Base-by-base conservation (phyloP, 208 protist species). In the Leishmania gerbilli region DNA sequence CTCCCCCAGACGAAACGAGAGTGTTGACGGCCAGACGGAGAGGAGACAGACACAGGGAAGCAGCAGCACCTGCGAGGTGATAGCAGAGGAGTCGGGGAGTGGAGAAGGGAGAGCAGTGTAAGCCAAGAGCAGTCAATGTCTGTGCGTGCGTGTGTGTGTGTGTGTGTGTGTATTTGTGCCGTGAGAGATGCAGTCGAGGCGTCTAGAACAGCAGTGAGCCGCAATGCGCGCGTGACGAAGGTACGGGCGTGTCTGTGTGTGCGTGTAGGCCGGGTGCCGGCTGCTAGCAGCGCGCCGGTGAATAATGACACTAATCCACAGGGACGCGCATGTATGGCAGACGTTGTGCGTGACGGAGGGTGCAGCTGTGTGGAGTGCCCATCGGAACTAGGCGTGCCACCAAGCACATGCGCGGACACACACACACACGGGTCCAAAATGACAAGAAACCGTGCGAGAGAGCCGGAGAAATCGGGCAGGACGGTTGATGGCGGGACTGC, bases 121-220 rank as follows among this genome's bases (percentile, higher is more conserved):
- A 24, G 40, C 42, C 34, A 17, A 49, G 34, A 49, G 42, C 3
- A 19, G 68, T 15, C 7, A 21, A 60, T 9, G 31, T 74, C 31
- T 71, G 27, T 51, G n/a, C 11, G 49, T 64, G 45, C 37, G 77
- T 74, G 58, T 77, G 55, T 72, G 71, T 68, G 71, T 76, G 71
- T 77, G 42, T 68, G 58, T 77, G 42, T 45, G 42, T 45, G 71
- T 77, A 27, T 68, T 47, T 77, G 42, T 45, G 42, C 6, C 69
- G 71, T 71, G 60, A 47, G 53, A 8, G 15, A 19, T 71, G 65
- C 34, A 2, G 34, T 13, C 34, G 34, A 13, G 37, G 60, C n/a
- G 4, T 31, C 6, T 40, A 24, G 65, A 45, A 71, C 34, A 34
- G n/a, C 65, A 71, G 58, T 64, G 58, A 64, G 27, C 58, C 15